Base-by-base conservation (phyloP, 2,329 filamentous ascomycete genomes). In the Coccinonectria pachysandricola region DNA sequence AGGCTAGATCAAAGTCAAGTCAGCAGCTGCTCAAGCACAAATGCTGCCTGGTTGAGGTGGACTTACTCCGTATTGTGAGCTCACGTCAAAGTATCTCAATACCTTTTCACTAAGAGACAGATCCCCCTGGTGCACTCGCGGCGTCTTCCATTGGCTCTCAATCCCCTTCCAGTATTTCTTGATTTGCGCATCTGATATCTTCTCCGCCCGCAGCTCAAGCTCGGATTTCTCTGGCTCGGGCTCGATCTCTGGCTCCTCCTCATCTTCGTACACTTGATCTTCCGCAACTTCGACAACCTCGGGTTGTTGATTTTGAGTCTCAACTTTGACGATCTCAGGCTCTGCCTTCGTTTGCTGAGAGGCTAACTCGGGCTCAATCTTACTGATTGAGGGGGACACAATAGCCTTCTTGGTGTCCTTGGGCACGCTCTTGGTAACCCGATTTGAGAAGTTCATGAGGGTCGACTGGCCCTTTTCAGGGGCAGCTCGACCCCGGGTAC, bases 81-180 rank as follows among this genome's bases (percentile, higher is more conserved):
- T 91, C 40, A 93, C 79, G 52, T 98, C 91, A 57, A 91, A 98
- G 52, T 94, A 83, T 37, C 88, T 67, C 45, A 96, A 56, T 14
- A 96, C 75, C 63, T 88, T 94, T 65, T 96, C 87, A 30, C 79
- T 67, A 23, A 81, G 40, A 8, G 64, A 68, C 41, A 96, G 50
- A 3, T 66, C 77, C 43, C 78, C 56, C 56, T 93, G 85, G 48
- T 96, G 91, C 18, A 93, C 75, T 43, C 79, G 62, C 21, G 71
- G 70, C 11, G 82, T 72, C 32, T 65, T 67, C 41, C 84, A 67
- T 44, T 75, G 66, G 20, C 62, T 60, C 60, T 94, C 84, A 39
- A 88, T 73, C 8, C 54, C 54, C 39, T 62, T 63, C 86, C 86
- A 95, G 52, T 94, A 95, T 46, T 64, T 65, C 42, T 70, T 70